A percentile compares a stretch with the other conserved stretches of the same genome.
Evolutionary conservation across 495 filamentous ascomycete species (phyloP).

Genomic region (Penicillium alfredii): DNA sequence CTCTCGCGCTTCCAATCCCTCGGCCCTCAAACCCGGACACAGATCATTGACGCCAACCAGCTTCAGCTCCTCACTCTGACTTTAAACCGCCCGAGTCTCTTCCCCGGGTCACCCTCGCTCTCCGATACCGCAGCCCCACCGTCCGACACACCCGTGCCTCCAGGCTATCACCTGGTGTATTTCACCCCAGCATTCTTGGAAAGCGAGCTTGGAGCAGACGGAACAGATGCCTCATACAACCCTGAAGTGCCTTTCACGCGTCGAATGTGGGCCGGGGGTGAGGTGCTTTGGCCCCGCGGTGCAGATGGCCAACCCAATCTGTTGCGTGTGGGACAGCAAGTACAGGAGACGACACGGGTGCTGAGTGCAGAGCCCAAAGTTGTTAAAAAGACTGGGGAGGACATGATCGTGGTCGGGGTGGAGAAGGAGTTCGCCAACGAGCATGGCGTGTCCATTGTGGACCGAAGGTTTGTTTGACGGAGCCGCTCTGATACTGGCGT

Average conservation of each 20-base stretch:
- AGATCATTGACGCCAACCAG: conserved; percentile 53
- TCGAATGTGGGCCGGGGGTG: conserved; percentile 77
- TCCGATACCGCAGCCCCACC: conserved; percentile 20
- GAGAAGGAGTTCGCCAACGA: conserved; percentile 53
- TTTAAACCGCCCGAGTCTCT: conserved; percentile 42
- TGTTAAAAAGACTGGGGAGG: conserved; percentile 47
- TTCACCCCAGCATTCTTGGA: conserved; percentile 57
- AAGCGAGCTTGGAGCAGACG: conserved; percentile 56
- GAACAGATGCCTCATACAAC: conserved; percentile 64
- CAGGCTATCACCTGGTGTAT: conserved; percentile 68
- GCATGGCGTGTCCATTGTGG: conserved; percentile 45
- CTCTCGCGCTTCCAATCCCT: conserved; percentile 37
- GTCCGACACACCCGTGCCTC: conserved; percentile 45
- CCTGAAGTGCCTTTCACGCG: conserved; percentile 58
- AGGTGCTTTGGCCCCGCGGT: conserved; percentile 44
- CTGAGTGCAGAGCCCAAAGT: conserved; percentile 46
- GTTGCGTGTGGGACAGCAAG: conserved; percentile 47
- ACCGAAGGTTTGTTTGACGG: conserved; percentile 39
- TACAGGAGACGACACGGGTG: conserved; percentile 52
- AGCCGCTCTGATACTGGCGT: too few relatives aligned
- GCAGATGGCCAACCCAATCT: conserved; percentile 29
- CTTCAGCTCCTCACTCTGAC: conserved; percentile 50
- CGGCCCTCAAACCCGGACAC: conserved; percentile 39
- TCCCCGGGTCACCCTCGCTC: conserved; percentile 24
- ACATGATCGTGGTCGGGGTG: conserved; percentile 62